Conservation (phyloP, 768 basidiomycete genomes). For the Phallus indusiatus region DNA sequence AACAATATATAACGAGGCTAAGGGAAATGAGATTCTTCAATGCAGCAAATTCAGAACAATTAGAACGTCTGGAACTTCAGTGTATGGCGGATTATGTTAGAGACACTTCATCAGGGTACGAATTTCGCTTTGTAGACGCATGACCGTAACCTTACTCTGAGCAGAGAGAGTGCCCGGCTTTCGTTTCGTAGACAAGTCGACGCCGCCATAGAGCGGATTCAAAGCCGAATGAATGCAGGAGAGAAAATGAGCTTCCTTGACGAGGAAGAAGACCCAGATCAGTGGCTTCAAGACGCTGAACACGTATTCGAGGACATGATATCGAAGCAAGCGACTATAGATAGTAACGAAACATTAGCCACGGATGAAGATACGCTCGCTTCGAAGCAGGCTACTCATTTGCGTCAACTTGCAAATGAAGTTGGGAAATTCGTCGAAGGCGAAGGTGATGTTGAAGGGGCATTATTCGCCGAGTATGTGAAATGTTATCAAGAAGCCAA, state of each 20-base stretch:
- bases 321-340: constrained; percentile 11
- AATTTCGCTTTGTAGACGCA: not conserved
- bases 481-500: not conserved
- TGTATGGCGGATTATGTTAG: constrained; percentile 54
- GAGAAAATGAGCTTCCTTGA: constrained; percentile 14
- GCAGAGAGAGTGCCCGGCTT: constrained; percentile 49
- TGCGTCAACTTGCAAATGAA: constrained; percentile 72
- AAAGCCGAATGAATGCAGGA: constrained; percentile 17
- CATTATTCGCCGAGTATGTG: constrained; percentile 81
- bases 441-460: constrained; percentile 83
- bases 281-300: constrained; percentile 86
- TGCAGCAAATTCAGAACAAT: constrained; percentile 64
- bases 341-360: constrained; percentile 5
- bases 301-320: constrained; percentile 46
- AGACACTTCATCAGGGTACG: constrained; percentile 56
- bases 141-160: not conserved
- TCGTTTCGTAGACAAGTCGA: constrained; percentile 74
- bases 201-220: constrained; percentile 41
- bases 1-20: constrained; percentile 61
- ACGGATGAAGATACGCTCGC: constrained; percentile 45
- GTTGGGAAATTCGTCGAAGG: constrained; percentile 89
- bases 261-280: constrained; percentile 61
- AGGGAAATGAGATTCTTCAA: constrained; percentile 64
- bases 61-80: constrained; percentile 63
- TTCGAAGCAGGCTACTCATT: constrained; percentile 40